Percentiles rank a stretch among this genome's conserved stretches.
phyloP scores from a whole-genome alignment of 345 rosid genomes.

The Trapa incisa region DNA sequence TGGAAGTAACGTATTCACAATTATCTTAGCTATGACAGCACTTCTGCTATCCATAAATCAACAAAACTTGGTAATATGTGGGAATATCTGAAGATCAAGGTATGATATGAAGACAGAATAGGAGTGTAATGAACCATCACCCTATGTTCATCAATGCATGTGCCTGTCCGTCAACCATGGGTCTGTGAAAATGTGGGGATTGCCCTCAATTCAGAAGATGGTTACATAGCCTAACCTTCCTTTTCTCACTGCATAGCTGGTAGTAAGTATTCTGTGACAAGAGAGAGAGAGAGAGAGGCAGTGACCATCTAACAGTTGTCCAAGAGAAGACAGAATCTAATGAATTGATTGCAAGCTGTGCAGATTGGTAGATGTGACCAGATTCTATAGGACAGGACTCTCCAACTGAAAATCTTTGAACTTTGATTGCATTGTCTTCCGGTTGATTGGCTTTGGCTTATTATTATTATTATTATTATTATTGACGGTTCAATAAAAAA shows the following conservation, averaged over 20 bases:
- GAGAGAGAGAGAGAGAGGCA: not conserved
- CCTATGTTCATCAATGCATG: too few species aligned
- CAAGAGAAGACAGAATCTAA: not conserved
- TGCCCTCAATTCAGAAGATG: not conserved
- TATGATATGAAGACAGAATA: not conserved
- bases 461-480: too few species aligned
- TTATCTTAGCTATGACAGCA: constrained; percentile 18
- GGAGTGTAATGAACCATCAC: not conserved
- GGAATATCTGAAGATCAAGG: not conserved
- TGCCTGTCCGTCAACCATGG: not conserved
- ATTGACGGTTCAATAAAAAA: too few species aligned
- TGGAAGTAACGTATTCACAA: constrained; percentile 20
- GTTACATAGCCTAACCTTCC: not conserved
- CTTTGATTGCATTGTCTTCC: not conserved
- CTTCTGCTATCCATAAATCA: constrained; percentile 21
- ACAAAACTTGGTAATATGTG: not conserved
- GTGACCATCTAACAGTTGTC: not conserved
- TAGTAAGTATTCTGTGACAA: too few species aligned
- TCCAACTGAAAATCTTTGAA: not conserved
- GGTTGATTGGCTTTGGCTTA: not conserved
- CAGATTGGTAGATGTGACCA: not conserved
- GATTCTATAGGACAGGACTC: not conserved
- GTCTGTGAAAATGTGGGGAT: not conserved
- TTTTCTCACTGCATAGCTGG: not conserved
- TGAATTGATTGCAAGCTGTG: not conserved